Conservation (phyloP, 495 filamentous ascomycete genomes). For the Annulohypoxylon bovei region DNA sequence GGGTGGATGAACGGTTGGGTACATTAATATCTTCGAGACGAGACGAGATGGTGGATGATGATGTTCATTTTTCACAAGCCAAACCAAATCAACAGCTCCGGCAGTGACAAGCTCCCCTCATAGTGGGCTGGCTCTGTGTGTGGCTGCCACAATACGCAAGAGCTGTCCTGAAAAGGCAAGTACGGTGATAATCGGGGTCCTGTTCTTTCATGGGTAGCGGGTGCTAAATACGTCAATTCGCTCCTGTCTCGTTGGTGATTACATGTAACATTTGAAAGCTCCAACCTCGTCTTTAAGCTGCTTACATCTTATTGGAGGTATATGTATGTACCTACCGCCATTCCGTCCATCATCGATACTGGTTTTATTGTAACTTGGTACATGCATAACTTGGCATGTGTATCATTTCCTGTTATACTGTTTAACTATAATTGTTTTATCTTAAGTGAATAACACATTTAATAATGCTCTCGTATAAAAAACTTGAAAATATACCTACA, state of each 20-base stretch:
- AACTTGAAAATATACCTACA: not conserved
- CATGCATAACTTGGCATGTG: not conserved
- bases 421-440: too few species aligned
- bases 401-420: not conserved
- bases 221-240: slow-evolving; percentile 24
- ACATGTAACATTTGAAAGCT: slow-evolving; percentile 1
- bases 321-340: slow-evolving; percentile 6
- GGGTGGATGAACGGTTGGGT: slow-evolving; percentile 8
- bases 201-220: slow-evolving; percentile 16
- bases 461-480: not conserved
- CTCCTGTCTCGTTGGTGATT: slow-evolving; percentile 4
- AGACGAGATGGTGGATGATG: not conserved
- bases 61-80: slow-evolving; percentile 30
- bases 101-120: not conserved
- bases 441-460: not conserved
- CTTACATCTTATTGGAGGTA: not conserved
- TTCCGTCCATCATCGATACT: not conserved
- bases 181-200: slow-evolving; percentile 33
- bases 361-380: not conserved
- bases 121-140: slow-evolving; percentile 9
- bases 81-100: slow-evolving; percentile 11
- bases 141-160: slow-evolving; percentile 29
- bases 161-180: slow-evolving; percentile 39
- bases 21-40: slow-evolving; percentile 32
- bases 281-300: not conserved